A percentile compares a stretch with the other conserved stretches of the same genome.
phyloP scores from a whole-genome alignment of 2,329 filamentous ascomycete species.

The Purpureocillium takamizusanense region DNA sequence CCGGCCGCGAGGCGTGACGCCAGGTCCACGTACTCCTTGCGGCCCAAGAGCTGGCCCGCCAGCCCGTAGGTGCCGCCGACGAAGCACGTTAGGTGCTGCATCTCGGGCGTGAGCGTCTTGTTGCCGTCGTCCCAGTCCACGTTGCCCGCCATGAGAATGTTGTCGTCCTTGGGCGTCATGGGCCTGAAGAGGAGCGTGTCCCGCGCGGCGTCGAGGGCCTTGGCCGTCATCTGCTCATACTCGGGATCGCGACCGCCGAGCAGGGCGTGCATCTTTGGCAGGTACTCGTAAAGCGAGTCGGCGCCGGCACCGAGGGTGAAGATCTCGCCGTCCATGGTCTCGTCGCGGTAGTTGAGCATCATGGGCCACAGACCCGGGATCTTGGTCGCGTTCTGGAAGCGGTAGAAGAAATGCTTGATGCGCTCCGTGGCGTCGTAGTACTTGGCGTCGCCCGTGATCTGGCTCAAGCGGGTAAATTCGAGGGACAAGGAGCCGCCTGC shows the following conservation, averaged over 20 bases:
- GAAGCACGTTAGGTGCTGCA: slow-evolving; percentile 61
- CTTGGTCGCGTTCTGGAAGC: slow-evolving; percentile 55
- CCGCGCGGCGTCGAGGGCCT: slow-evolving; percentile 51
- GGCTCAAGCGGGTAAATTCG: slow-evolving; percentile 67
- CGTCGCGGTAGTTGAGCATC: slow-evolving; percentile 51
- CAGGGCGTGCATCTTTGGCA: slow-evolving; percentile 50
- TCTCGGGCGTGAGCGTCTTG: slow-evolving; percentile 22
- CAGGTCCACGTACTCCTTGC: slow-evolving; percentile 34
- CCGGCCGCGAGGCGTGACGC: slow-evolving; percentile 41
- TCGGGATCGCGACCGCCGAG: slow-evolving; percentile 55
- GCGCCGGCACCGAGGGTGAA: slow-evolving; percentile 37
- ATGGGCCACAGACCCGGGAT: slow-evolving; percentile 68
- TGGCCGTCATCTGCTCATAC: slow-evolving; percentile 57
- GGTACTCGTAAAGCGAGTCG: slow-evolving; percentile 49
- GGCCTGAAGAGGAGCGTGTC: slow-evolving; percentile 60
- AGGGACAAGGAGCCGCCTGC: slow-evolving; percentile 58
- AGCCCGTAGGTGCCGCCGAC: slow-evolving; percentile 62
- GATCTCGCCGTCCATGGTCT: slow-evolving; percentile 26
- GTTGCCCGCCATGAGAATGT: slow-evolving; percentile 51
- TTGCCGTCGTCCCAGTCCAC: slow-evolving; percentile 17
- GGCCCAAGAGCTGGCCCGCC: slow-evolving; percentile 50
- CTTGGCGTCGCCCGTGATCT: slow-evolving; percentile 62
- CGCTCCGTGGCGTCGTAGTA: slow-evolving; percentile 70
- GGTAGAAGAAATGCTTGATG: slow-evolving; percentile 60
- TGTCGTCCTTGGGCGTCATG: slow-evolving; percentile 47